Evolutionary conservation across 176 grass and related monocot genomes (phyloP).

Genomic region (Eleusine indica): DNA sequence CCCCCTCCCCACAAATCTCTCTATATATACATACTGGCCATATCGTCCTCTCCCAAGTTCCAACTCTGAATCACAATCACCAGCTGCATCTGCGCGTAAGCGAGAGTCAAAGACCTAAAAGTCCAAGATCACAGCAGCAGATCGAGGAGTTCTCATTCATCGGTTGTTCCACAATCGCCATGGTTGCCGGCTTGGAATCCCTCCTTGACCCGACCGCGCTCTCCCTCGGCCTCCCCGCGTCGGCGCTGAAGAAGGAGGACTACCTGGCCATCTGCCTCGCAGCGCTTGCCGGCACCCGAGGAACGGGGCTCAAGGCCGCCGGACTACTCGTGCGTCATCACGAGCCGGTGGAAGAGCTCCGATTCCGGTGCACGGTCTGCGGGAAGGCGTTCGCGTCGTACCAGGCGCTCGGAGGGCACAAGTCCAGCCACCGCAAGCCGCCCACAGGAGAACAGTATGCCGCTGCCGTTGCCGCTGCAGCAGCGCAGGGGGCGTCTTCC

Average conservation of each 20-base stretch:
- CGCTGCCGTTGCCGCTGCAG: neutral
- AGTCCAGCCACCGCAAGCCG: conserved; percentile 82
- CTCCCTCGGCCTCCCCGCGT: conserved; percentile 29
- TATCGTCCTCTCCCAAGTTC: neutral
- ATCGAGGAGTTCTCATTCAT: neutral
- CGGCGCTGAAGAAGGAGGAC: conserved; percentile 53
- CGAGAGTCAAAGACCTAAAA: neutral
- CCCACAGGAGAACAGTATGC: neutral
- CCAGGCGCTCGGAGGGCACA: conserved; percentile 90
- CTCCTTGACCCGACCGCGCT: conserved; percentile 39
- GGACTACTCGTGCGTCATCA: neutral
- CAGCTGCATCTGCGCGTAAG: neutral
- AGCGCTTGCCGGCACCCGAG: conserved; percentile 38
- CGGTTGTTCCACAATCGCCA: neutral
- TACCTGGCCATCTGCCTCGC: conserved; percentile 73
- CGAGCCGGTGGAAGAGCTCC: conserved; percentile 33
- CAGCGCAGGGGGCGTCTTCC: neutral
- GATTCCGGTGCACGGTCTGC: conserved; percentile 68
- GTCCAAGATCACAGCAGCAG: neutral
- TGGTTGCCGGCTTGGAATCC: conserved; percentile 35
- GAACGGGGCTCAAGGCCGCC: neutral
- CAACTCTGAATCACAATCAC: neutral
- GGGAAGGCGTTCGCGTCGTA: conserved; percentile 78
- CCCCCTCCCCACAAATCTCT: neutral
- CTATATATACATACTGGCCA: neutral